Evolutionary conservation across 306 rosid genomes (phyloP).

Genomic region (Prunus dulcis): DNA sequence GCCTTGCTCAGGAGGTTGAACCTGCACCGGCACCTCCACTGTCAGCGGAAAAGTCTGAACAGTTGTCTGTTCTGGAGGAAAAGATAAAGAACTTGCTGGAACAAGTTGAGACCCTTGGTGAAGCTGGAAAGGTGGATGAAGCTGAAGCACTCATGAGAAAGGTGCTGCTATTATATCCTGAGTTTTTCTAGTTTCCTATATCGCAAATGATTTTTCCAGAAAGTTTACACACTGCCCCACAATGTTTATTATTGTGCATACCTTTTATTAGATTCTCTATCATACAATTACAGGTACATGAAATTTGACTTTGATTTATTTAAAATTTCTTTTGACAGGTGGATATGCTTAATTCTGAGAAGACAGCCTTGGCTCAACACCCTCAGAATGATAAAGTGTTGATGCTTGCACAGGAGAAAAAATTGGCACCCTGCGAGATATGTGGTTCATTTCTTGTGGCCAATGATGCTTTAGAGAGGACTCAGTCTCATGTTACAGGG

Average conservation of each 20-base stretch:
- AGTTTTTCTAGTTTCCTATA: not conserved
- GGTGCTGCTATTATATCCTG: slow-evolving; percentile 44
- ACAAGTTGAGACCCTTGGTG: slow-evolving; percentile 96
- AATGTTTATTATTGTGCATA: not conserved
- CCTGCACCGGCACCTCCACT: slow-evolving; percentile 80
- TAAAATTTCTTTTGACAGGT: slow-evolving; percentile 48
- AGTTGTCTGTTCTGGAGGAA: slow-evolving; percentile 82
- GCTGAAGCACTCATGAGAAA: slow-evolving; percentile 99
- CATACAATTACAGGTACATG: not conserved
- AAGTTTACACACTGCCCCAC: not conserved
- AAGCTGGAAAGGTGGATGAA: slow-evolving; percentile 99
- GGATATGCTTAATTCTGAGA: slow-evolving; percentile 82
- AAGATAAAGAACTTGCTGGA: slow-evolving; percentile 96
- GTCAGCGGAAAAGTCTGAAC: slow-evolving; percentile 83
- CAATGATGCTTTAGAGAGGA: slow-evolving; percentile 97
- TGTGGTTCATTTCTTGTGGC: slow-evolving; percentile 99
- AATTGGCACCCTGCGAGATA: slow-evolving; percentile 95
- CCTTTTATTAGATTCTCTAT: not conserved
- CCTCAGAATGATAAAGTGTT: slow-evolving; percentile 70
- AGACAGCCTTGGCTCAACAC: slow-evolving; percentile 69
- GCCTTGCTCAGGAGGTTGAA: slow-evolving; percentile 98
- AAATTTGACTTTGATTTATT: slow-evolving; percentile 5
- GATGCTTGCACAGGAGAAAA: slow-evolving; percentile 91
- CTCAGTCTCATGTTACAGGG: slow-evolving; percentile 94
- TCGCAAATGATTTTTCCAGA: not conserved